Conservation (phyloP, 2,329 filamentous ascomycete species). For the Pseudogymnoascus sp. region DNA sequence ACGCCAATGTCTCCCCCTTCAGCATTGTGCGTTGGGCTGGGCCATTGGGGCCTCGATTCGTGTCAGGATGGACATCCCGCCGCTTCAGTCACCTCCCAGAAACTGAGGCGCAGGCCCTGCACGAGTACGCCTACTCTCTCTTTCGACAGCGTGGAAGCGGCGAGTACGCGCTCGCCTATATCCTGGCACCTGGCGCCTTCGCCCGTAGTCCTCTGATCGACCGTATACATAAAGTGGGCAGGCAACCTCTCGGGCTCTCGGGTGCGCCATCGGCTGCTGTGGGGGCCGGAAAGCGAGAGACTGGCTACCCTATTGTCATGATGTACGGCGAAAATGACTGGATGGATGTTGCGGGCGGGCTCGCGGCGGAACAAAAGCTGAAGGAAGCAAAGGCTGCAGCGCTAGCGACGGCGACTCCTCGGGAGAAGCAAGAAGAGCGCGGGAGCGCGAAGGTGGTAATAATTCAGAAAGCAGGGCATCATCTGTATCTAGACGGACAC, state of each 20-base stretch:
- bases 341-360: constrained; percentile 91
- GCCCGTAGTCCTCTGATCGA: constrained; percentile 82
- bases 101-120: constrained; percentile 73
- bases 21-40: constrained; percentile 81
- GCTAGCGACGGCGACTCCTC: constrained; percentile 53
- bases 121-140: constrained; percentile 89
- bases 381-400: constrained; percentile 56
- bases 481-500: constrained; percentile 63
- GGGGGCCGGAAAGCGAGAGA: constrained; percentile 29
- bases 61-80: constrained; percentile 89
- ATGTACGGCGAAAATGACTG: constrained; percentile 98
- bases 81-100: constrained; percentile 82
- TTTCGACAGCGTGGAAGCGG: constrained; percentile 89
- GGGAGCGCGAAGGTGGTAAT: constrained; percentile 77
- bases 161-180: constrained; percentile 86
- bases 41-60: constrained; percentile 81
- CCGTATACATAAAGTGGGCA: constrained; percentile 76
- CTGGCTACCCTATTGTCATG: constrained; percentile 74
- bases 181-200: constrained; percentile 88
- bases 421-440: constrained; percentile 65
- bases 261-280: neutral
- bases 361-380: constrained; percentile 71
- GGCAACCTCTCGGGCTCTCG: constrained; percentile 44
- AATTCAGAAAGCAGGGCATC: constrained; percentile 64
- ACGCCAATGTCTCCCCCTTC: constrained; percentile 93